These are phyloP conservation scores for Chaetomiaceae sp. DNA, from an alignment of 2,329 filamentous ascomycete species.

Conservation along the genomic window DNA sequence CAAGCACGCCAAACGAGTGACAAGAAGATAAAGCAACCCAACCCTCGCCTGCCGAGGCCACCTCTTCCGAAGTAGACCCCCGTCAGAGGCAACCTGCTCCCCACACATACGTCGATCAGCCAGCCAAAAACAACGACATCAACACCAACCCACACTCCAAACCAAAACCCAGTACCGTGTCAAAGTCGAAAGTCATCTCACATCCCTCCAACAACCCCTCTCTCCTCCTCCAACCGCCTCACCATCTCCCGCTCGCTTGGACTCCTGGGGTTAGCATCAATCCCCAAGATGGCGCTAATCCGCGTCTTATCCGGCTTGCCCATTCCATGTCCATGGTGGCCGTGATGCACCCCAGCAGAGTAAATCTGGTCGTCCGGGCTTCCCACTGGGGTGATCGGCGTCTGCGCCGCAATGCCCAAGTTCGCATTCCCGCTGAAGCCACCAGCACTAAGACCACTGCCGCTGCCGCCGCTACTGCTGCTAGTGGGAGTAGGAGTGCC, in stretches of 20 bases:
- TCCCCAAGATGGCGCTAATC: slow-evolving; percentile 59
- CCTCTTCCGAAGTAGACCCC: too few relatives aligned
- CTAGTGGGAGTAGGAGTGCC: slow-evolving; percentile 16
- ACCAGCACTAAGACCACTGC: background rate
- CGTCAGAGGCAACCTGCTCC: too few relatives aligned
- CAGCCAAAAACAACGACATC: background rate
- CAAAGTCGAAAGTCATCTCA: slow-evolving; percentile 4
- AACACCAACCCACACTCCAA: background rate
- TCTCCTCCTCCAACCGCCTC: slow-evolving; percentile 51
- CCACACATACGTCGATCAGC: too few relatives aligned
- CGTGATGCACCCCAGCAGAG: slow-evolving; percentile 21
- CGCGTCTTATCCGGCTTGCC: slow-evolving; percentile 50
- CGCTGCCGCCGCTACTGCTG: slow-evolving; percentile 28
- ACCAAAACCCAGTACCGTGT: slow-evolving; percentile 29
- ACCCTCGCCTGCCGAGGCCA: too few relatives aligned
- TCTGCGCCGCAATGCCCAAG: slow-evolving; percentile 31
- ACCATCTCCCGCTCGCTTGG: slow-evolving; percentile 56
- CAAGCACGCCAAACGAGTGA: slow-evolving; percentile 2
- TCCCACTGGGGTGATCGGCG: slow-evolving; percentile 51
- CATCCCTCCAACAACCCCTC: slow-evolving; percentile 31
- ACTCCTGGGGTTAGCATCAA: slow-evolving; percentile 54
- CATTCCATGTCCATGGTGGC: slow-evolving; percentile 21
- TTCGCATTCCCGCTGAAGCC: background rate
- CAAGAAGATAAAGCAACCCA: slow-evolving; percentile 3
- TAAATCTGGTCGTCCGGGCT: slow-evolving; percentile 49